Evolutionary conservation across 1,139 yeast genomes (phyloP).

Genomic region (Yamadazyma membranifaciens): DNA sequence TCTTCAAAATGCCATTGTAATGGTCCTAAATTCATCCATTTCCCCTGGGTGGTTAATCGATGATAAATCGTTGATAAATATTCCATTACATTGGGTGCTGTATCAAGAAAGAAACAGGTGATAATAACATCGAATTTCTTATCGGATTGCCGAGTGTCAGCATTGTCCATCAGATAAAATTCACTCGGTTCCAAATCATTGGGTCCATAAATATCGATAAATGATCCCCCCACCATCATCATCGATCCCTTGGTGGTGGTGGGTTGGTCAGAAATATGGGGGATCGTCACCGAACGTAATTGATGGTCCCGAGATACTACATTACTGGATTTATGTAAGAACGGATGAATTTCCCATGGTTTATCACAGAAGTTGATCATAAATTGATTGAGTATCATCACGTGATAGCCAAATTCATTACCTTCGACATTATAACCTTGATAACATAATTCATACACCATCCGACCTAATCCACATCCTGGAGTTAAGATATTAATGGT

Average conservation of each 20-base stretch:
- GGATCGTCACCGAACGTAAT: constrained; percentile 46
- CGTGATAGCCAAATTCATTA: constrained; percentile 79
- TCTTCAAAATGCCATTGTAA: constrained; percentile 83
- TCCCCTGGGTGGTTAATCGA: constrained; percentile 53
- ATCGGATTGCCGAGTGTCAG: constrained; percentile 42
- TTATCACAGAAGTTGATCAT: constrained; percentile 54
- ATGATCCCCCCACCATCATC: constrained; percentile 82
- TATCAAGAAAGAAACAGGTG: constrained; percentile 79
- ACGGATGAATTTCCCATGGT: constrained; percentile 50
- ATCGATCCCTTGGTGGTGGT: constrained; percentile 23
- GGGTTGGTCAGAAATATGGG: constrained; percentile 35
- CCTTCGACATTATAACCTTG: constrained; percentile 79
- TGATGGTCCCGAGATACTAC: constrained; percentile 44
- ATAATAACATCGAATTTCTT: constrained; percentile 52
- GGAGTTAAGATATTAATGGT: constrained; percentile 61
- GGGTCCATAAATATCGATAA: constrained; percentile 73
- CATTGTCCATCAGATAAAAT: constrained; percentile 8
- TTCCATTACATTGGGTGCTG: constrained; percentile 70
- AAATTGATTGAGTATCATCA: constrained; percentile 68
- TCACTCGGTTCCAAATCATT: constrained; percentile 5
- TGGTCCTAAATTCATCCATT: constrained; percentile 87
- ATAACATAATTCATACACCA: constrained; percentile 69
- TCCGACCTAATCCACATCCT: constrained; percentile 80
- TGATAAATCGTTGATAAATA: constrained; percentile 60
- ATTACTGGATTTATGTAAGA: constrained; percentile 51